Conservation (phyloP, 129 eudicot species). For the Smallanthus sonchifolius region DNA sequence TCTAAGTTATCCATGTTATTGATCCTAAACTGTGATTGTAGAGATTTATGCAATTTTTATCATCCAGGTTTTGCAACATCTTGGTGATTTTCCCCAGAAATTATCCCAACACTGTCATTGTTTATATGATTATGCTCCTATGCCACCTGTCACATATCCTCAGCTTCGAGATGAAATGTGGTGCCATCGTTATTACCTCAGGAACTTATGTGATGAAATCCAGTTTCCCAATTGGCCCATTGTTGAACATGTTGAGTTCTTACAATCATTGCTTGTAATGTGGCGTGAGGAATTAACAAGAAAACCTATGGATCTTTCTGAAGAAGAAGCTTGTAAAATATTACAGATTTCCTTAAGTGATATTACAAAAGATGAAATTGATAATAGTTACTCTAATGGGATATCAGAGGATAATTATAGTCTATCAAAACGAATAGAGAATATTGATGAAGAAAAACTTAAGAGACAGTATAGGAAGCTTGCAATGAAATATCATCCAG, state of each 20-base stretch:
- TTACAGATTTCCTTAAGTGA: constrained; percentile 84
- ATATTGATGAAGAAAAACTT: constrained; percentile 95
- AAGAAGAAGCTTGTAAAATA: constrained; percentile 96
- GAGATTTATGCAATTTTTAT: constrained; percentile 13
- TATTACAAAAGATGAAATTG: constrained; percentile 64
- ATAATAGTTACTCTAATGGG: constrained; percentile 35
- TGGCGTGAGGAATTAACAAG: constrained; percentile 99
- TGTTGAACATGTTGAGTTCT: constrained; percentile 96
- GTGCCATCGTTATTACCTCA: constrained; percentile 96
- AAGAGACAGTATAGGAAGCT: constrained; percentile 93
- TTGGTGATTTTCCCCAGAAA: constrained; percentile 97
- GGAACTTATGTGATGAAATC: constrained; percentile 91
- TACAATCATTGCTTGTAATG: constrained; percentile 93
- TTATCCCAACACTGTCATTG: constrained; percentile 91
- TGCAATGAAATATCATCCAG: constrained; percentile 98
- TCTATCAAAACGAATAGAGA: constrained; percentile 76
- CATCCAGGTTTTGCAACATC: constrained; percentile 89
- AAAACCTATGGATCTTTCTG: constrained; percentile 99
- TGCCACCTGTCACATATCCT: constrained; percentile 99
- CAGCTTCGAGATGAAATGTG: constrained; percentile 98
- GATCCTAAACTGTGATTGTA: constrained; percentile 2
- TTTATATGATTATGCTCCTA: constrained; percentile 95
- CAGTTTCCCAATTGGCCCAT: constrained; percentile 96
- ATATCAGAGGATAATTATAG: constrained; percentile 46
- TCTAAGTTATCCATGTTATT: neutral